Evolutionary conservation across 208 protist species (phyloP), one percentile per base, ranked within the genome.

Genomic region (Trypanosoma avium): DNA sequence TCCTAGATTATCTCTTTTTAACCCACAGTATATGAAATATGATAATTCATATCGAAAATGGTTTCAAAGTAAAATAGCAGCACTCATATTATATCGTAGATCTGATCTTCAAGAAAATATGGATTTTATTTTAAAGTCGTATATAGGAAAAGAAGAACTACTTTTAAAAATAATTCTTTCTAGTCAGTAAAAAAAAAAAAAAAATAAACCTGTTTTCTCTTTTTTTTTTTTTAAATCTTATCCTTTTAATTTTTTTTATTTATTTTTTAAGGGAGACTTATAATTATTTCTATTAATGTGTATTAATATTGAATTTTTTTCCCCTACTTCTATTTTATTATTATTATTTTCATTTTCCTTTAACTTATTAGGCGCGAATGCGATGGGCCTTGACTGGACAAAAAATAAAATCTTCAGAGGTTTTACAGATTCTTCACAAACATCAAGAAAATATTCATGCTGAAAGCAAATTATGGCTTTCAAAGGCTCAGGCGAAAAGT

Each of bases 381-480:
- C 40, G 1, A 30, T 62, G 52, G 63, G 52, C 63, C n/a, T 50
- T 61, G 26, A 70, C 38, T 24, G 45, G 35, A 24, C n/a, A 38
- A 6, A 27, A 30, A 21, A 62, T 70, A 26, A 48, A 1, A 17
- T 47, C 40, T 21, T 19, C 54, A 27, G 32, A 56, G 26, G 17
- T 70, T 47, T 40, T 38, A 29, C 54, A 48, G 26, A 8, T 50
- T 35, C 54, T 70, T 61, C 63, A 61, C 22, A 60, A 35, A 17
- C 54, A 61, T 49, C 52, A 61, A 29, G 22, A 70, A 30, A 35
- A 1, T n/a, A 70, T 70, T 47, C 15, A 43, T 33, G 63, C 63
- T 47, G 32, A 70, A 61, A 70, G 63, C 19, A 24, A n/a, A 36
- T 27, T 70, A 21, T 70, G 63, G 63, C 54, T 70, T 17, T 70